A percentile compares a stretch with the other conserved stretches of the same genome.
These are phyloP conservation scores for Fusarium phyllophilum DNA, from an alignment of 2,329 filamentous ascomycete genomes.

Conservation along the genomic window DNA sequence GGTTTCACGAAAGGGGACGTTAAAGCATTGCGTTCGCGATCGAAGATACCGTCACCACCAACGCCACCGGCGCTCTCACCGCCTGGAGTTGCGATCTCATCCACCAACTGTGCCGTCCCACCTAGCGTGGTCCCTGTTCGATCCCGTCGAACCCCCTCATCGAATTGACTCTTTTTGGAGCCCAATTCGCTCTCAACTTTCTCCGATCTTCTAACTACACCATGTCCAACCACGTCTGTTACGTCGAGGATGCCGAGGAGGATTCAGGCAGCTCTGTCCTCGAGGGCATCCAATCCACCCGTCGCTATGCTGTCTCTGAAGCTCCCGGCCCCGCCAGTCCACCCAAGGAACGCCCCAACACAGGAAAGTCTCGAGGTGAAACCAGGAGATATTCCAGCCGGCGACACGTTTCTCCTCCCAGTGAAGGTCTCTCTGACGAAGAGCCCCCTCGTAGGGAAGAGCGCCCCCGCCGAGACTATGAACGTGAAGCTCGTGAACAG, in stretches of 20 bases:
- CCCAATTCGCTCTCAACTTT: slow-evolving; percentile 37
- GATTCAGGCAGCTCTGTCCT: slow-evolving; percentile 57
- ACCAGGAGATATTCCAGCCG: slow-evolving; percentile 44
- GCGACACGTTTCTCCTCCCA: slow-evolving; percentile 51
- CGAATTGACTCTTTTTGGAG: slow-evolving; percentile 35
- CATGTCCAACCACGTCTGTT: slow-evolving; percentile 59
- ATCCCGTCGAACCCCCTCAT: slow-evolving; percentile 38
- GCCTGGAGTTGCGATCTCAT: slow-evolving; percentile 36
- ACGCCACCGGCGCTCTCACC: slow-evolving; percentile 32
- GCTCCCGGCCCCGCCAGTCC: slow-evolving; percentile 55
- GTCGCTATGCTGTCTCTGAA: slow-evolving; percentile 59
- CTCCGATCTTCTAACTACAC: slow-evolving; percentile 37
- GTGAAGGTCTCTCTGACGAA: slow-evolving; percentile 53
- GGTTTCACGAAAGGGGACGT: slow-evolving; percentile 37
- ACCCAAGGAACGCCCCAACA: slow-evolving; percentile 62
- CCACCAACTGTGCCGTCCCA: slow-evolving; percentile 40
- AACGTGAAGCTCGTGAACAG: slow-evolving; percentile 39
- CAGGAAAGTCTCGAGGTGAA: slow-evolving; percentile 59
- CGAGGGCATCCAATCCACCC: slow-evolving; percentile 52
- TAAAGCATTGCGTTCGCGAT: slow-evolving; percentile 41
- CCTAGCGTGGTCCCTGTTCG: slow-evolving; percentile 45
- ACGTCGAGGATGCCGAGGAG: slow-evolving; percentile 64
- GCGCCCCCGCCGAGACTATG: slow-evolving; percentile 39
- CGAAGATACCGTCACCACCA: slow-evolving; percentile 18
- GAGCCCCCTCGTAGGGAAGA: slow-evolving; percentile 53